Base-by-base conservation (phyloP, 2,329 filamentous ascomycete genomes). In the Colletotrichum limetticola region DNA sequence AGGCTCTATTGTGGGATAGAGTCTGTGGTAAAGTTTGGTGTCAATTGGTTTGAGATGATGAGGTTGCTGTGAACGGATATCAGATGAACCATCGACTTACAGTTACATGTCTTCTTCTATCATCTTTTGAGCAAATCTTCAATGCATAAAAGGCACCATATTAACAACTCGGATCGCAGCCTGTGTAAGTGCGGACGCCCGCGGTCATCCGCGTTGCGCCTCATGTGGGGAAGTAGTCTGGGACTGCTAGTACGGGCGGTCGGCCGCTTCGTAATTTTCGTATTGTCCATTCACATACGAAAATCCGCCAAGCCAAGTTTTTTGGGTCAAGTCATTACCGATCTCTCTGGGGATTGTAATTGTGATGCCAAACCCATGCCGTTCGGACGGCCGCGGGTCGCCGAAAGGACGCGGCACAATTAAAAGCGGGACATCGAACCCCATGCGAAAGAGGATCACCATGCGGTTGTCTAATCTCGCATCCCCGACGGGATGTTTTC, bases 321-420 rank as follows among this genome's bases (percentile, higher is more conserved):
- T n/a, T n/a, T 42, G 6, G 37, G 37, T 42, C 37, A 42, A 42
- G 37, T 19, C 16, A 42, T 19, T 42, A 8, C 14, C 1, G 19
- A 19, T 49, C 42, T 1, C 42, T 22, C n/a, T n/a, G n/a, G n/a
- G n/a, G n/a, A n/a, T n/a, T 49, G 42, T 49, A 4, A 1, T 5
- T 19, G 24, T 16, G 16, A 9, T n/a, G n/a, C 0, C 7, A 1
- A 22, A 14, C 22, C 46, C 56, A 19, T 35, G n/a, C 42, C 28
- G 16, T 1, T 7, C 69, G 65, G 69, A 42, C 64, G 24, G 58
- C 69, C 69, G 69, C 69, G 69, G 69, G 52, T 4, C 37, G 28
- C 69, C 69, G 69, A 71, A 30, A 16, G 26, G n/a, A 19, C 12
- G 28, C 6, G 14, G 16, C 60, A 28, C 16, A 30, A 58, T 26